A percentile compares a stretch with the other conserved stretches of the same genome.
These are phyloP conservation scores for Argentina anserina DNA, from an alignment of 306 rosid species.

Conservation along the genomic window DNA sequence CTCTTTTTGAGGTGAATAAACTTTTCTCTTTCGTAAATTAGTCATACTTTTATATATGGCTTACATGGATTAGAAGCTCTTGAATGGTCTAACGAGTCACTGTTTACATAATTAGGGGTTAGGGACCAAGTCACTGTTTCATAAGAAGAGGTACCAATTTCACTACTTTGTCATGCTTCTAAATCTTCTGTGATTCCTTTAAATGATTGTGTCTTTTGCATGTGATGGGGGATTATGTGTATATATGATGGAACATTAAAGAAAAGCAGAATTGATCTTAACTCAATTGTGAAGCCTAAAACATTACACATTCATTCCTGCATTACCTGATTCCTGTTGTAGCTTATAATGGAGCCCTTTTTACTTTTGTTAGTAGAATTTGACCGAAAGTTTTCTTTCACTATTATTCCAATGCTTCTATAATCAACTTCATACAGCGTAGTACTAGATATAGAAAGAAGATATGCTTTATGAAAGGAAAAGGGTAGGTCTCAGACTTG, in stretches of 20 bases:
- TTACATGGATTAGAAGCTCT: too few species aligned
- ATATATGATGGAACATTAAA: background rate
- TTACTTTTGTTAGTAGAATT: background rate
- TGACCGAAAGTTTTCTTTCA: background rate
- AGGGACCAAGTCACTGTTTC: too few species aligned
- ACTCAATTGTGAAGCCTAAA: background rate
- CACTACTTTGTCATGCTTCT: background rate
- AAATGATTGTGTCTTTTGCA: constrained; percentile 1
- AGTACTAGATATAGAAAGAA: constrained; percentile 1
- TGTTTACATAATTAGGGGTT: too few species aligned
- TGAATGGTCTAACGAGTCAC: background rate
- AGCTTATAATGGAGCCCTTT: background rate
- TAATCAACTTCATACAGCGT: background rate
- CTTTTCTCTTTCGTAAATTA: too few species aligned
- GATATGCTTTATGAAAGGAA: background rate
- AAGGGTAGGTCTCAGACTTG: background rate
- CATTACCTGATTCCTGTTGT: background rate
- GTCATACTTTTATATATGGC: background rate
- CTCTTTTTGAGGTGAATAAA: too few species aligned
- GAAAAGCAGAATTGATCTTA: background rate
- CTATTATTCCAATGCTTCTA: background rate
- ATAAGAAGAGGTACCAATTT: background rate
- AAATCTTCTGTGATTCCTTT: constrained; percentile 10
- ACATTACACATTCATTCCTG: background rate
- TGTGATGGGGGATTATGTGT: constrained; percentile 5